A percentile compares a stretch with the other conserved stretches of the same genome.
Evolutionary conservation across 306 rosid species (phyloP).

Genomic region (Dryas alaskensis): DNA sequence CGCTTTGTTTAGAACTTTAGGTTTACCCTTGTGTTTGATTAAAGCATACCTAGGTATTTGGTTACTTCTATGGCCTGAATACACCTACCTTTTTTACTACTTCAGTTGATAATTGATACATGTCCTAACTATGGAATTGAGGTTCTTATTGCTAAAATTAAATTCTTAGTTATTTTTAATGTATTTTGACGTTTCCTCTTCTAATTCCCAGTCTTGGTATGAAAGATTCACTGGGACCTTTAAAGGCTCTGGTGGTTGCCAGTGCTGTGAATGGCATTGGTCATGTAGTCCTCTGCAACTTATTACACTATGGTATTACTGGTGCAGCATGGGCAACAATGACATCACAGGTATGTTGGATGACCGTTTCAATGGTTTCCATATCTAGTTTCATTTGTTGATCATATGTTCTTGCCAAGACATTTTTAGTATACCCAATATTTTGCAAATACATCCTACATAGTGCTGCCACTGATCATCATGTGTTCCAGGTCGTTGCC

Average conservation of each 20-base stretch:
- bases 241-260: slow-evolving; percentile 69
- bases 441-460: too few relatives aligned
- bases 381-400: not conserved
- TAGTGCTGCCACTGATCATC: not conserved
- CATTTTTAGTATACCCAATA: slow-evolving; percentile 18
- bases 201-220: slow-evolving; percentile 58
- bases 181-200: not conserved
- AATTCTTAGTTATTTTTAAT: not conserved
- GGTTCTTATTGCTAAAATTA: not conserved
- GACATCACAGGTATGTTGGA: slow-evolving; percentile 60
- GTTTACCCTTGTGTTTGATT: not conserved
- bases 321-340: slow-evolving; percentile 93
- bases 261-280: slow-evolving; percentile 62
- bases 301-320: slow-evolving; percentile 59
- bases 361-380: slow-evolving; percentile 1
- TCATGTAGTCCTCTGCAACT: slow-evolving; percentile 56
- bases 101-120: too few relatives aligned
- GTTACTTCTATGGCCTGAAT: not conserved
- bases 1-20: not conserved
- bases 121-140: not conserved
- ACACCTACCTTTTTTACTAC: not conserved
- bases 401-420: slow-evolving; percentile 6
- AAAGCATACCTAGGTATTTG: not conserved
- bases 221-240: slow-evolving; percentile 93
- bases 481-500: slow-evolving; percentile 57